Percentiles rank a stretch among this genome's conserved stretches.
Evolutionary conservation across 345 rosid species (phyloP).

Genomic region (Populus tremula): DNA sequence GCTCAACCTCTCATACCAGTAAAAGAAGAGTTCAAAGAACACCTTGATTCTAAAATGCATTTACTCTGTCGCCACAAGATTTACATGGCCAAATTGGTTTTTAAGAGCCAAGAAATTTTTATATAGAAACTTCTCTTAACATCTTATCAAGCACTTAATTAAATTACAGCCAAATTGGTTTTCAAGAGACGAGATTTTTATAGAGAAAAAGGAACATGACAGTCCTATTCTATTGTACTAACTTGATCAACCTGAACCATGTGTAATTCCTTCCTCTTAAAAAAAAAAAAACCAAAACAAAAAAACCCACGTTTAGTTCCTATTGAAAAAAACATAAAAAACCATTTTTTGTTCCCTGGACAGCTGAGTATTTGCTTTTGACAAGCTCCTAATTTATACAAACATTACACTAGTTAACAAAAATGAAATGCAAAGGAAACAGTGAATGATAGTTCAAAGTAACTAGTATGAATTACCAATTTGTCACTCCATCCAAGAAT

Average conservation of each 20-base stretch:
- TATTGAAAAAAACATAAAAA: neutral
- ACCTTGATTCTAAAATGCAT: neutral
- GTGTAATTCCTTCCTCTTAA: neutral
- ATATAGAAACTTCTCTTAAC: neutral
- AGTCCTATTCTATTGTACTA: neutral
- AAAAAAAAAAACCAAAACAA: too few species aligned
- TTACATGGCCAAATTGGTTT: neutral
- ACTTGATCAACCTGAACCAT: neutral
- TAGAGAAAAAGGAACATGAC: neutral
- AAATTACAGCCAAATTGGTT: neutral
- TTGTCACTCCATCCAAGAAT: constrained; percentile 97
- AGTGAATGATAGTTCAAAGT: constrained; percentile 1
- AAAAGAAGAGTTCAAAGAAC: neutral
- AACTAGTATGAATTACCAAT: constrained; percentile 49
- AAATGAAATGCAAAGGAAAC: neutral
- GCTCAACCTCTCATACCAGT: neutral
- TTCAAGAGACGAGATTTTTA: neutral
- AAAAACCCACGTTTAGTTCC: neutral
- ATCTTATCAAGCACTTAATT: neutral
- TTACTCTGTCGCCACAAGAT: neutral
- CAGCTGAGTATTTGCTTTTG: neutral
- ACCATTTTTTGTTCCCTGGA: neutral
- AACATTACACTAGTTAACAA: neutral
- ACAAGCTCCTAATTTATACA: neutral
- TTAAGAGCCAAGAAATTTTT: too few species aligned